phyloP scores from a whole-genome alignment of 2,329 filamentous ascomycete genomes.

The Curvularia lunata region DNA sequence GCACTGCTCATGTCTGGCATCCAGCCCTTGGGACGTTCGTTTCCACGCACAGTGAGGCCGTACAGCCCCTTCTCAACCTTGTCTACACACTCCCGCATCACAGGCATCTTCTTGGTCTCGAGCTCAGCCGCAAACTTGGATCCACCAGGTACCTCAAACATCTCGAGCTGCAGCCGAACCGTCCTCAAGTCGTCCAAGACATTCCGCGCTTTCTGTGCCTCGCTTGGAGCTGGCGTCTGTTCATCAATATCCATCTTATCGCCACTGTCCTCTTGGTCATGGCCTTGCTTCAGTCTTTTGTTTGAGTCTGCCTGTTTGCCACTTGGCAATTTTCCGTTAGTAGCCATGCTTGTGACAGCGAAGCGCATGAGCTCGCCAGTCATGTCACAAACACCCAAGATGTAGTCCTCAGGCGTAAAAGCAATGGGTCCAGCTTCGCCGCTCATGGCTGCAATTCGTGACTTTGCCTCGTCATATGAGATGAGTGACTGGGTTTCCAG shows the following conservation, averaged over 20 bases:
- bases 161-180: slow-evolving; percentile 77
- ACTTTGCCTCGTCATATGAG: slow-evolving; percentile 64
- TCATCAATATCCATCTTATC: slow-evolving; percentile 49
- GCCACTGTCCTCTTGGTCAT: slow-evolving; percentile 24
- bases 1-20: slow-evolving; percentile 72
- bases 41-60: slow-evolving; percentile 83
- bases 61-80: slow-evolving; percentile 95
- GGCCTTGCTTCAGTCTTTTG: slow-evolving; percentile 35
- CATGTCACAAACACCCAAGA: slow-evolving; percentile 90
- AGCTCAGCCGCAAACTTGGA: slow-evolving; percentile 67
- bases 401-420: slow-evolving; percentile 82
- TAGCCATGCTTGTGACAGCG: slow-evolving; percentile 85
- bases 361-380: slow-evolving; percentile 98
- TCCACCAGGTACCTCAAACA: slow-evolving; percentile 64
- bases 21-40: slow-evolving; percentile 90
- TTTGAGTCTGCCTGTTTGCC: slow-evolving; percentile 46
- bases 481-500: slow-evolving; percentile 78
- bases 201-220: slow-evolving; percentile 55
- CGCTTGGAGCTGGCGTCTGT: slow-evolving; percentile 24
- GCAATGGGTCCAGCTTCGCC: slow-evolving; percentile 58
- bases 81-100: slow-evolving; percentile 85
- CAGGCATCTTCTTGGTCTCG: slow-evolving; percentile 75
- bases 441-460: slow-evolving; percentile 47
- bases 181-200: slow-evolving; percentile 83
- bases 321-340: slow-evolving; percentile 64